Evolutionary conservation across 805 yeast genomes (phyloP), one percentile per base, ranked within the genome.

Genomic region (Schwanniomyces occidentalis): DNA sequence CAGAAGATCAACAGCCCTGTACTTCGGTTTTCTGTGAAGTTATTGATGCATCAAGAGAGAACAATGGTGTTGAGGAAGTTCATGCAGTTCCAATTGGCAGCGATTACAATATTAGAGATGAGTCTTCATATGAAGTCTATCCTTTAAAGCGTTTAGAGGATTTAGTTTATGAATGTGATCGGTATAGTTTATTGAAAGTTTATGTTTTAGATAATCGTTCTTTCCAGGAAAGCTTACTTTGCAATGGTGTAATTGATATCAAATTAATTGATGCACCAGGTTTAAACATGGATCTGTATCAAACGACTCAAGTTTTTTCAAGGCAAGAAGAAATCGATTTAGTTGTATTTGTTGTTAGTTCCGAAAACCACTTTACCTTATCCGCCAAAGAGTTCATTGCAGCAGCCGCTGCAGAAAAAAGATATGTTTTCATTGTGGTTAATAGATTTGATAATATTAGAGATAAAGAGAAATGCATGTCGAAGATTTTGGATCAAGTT

Each of bases 1-100:
- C 99, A 0, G 95, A 85, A 52, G 99, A 93, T 60, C 99, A 93
- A 53, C 95, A 93, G 55, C 99, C 99, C 2, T 89, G 97, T 51
- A 93, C 99, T 0, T 82, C 86, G 42, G 96, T 93, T 0, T 95
- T 95, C 52, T 90, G 96, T 56, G 99, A 95, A 61, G 91, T 95
- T 6, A 68, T 86, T 18, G 96, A 93, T 57, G 87, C 89, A 8
- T 66, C 78, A 14, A 56, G 54, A 17, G 85, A 80, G 27, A 91
- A 91, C 53, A 65, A 71, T 25, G 78, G 82, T 12, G 51, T 78
- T 10, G 97, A 95, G 61, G 95, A 90, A 57, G 97, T 91, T 1
- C 99, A 93, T 61, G 98, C 99, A 0, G 80, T 93, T 14, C 76
- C 79, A 3, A 72, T 77, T 17, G 81, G 79, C 0, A 45, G 56